Evolutionary conservation across 805 yeast genomes (phyloP).

Genomic region (Tetrapisispora arboricola): DNA sequence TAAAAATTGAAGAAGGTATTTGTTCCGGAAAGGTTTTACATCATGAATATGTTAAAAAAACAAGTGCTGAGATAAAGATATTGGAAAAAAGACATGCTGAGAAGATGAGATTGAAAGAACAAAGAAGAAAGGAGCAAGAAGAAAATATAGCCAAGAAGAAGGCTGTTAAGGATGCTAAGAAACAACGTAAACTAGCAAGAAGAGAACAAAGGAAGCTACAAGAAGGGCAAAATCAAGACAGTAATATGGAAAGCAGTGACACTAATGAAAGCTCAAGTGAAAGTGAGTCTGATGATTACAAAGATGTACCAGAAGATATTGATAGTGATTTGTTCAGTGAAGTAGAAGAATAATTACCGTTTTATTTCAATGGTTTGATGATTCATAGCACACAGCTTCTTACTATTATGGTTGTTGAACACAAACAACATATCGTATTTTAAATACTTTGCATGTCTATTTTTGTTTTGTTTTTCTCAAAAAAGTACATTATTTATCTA

Average conservation of each 20-base stretch:
- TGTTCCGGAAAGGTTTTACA: slow-evolving; percentile 83
- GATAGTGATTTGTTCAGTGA: slow-evolving; percentile 40
- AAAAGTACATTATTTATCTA: too few relatives aligned
- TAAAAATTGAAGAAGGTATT: slow-evolving; percentile 87
- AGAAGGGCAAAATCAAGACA: slow-evolving; percentile 15
- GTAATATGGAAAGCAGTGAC: slow-evolving; percentile 15
- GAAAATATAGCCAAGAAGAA: slow-evolving; percentile 68
- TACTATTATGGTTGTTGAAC: too few relatives aligned
- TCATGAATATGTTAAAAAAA: slow-evolving; percentile 61
- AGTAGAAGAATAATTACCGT: slow-evolving; percentile 27
- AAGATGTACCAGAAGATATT: slow-evolving; percentile 35
- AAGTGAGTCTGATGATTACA: slow-evolving; percentile 30
- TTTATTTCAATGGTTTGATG: too few relatives aligned
- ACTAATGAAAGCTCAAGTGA: slow-evolving; percentile 25
- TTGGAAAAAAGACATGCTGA: slow-evolving; percentile 60
- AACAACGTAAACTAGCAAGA: slow-evolving; percentile 54
- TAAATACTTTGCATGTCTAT: too few relatives aligned
- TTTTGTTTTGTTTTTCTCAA: too few relatives aligned
- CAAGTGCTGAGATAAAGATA: slow-evolving; percentile 46
- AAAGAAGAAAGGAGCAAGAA: slow-evolving; percentile 65
- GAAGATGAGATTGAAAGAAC: slow-evolving; percentile 38
- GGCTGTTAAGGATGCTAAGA: slow-evolving; percentile 63
- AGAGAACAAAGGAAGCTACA: slow-evolving; percentile 30
- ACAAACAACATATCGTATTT: too few relatives aligned
- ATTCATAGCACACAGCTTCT: too few relatives aligned